Conservation (phyloP, 176 grass and related monocot species). For the Neostapfia colusana region DNA sequence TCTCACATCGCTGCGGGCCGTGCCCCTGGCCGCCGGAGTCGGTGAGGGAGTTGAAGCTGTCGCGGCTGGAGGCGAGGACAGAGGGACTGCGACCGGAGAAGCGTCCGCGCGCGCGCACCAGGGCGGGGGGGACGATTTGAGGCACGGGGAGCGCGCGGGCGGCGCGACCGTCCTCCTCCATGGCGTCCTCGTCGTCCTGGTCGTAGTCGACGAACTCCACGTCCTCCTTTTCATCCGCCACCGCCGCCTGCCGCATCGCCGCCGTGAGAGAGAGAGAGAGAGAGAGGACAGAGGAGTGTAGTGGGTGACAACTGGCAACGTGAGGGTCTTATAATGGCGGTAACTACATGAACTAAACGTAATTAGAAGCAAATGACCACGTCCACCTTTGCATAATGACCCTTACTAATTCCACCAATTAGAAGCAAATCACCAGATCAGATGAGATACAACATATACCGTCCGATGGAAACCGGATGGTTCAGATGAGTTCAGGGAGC, state of each 20-base stretch:
- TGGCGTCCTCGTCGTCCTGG: conserved; percentile 38
- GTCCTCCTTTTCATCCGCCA: conserved; percentile 21
- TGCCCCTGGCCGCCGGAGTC: background rate
- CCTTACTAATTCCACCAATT: background rate
- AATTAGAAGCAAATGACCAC: no score
- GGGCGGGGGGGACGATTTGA: conserved; percentile 41
- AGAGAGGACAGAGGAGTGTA: conserved; percentile 2
- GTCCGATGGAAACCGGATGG: background rate
- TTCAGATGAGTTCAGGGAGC: background rate
- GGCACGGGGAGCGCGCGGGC: conserved; percentile 48
- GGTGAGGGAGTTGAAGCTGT: conserved; percentile 41
- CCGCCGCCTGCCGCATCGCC: conserved; percentile 2
- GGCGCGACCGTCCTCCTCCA: conserved; percentile 47
- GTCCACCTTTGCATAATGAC: conserved; percentile 16
- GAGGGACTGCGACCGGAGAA: conserved; percentile 42
- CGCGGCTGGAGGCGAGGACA: conserved; percentile 41
- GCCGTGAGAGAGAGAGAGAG: conserved; percentile 5
- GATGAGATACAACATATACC: background rate
- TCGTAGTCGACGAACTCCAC: conserved; percentile 48
- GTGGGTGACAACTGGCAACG: conserved; percentile 26
- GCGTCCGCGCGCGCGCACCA: conserved; percentile 41
- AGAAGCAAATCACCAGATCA: background rate
- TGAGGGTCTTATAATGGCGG: conserved; percentile 36
- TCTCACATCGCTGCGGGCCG: conserved; percentile 55
- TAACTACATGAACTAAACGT: conserved; percentile 21